A percentile compares a stretch with the other conserved stretches of the same genome.
phyloP scores from a whole-genome alignment of 2,329 filamentous ascomycete genomes.

The Paecilomyces formosus region DNA sequence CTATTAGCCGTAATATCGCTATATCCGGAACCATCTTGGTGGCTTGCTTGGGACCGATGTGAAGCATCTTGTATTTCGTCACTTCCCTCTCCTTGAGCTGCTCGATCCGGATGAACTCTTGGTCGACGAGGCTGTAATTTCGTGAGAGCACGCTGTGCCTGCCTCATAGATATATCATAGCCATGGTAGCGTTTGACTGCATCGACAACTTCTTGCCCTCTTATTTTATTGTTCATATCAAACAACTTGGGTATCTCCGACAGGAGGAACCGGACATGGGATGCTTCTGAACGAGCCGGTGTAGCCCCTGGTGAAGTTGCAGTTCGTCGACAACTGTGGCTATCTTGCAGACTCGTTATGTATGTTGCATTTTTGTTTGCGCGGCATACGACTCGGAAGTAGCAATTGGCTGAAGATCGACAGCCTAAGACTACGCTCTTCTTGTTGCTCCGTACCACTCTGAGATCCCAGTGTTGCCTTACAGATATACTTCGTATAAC shows the following conservation, averaged over 20 bases:
- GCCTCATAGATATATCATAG: conserved; percentile 32
- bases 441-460: conserved; percentile 33
- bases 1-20: conserved; percentile 21
- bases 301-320: conserved; percentile 20
- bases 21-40: conserved; percentile 17
- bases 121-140: conserved; percentile 24
- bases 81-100: background rate
- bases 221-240: conserved; percentile 29
- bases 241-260: conserved; percentile 33
- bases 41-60: conserved; percentile 9
- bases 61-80: background rate
- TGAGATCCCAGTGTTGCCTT: conserved; percentile 33
- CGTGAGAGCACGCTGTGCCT: conserved; percentile 31
- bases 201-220: conserved; percentile 31
- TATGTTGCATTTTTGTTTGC: conserved; percentile 34
- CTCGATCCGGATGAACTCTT: conserved; percentile 3
- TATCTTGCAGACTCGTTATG: conserved; percentile 32
- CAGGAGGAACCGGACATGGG: conserved; percentile 32
- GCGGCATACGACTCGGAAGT: conserved; percentile 33
- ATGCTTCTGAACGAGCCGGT: conserved; percentile 31
- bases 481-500: conserved; percentile 34
- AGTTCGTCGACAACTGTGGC: conserved; percentile 28
- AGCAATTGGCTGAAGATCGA: conserved; percentile 30
- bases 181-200: conserved; percentile 35
- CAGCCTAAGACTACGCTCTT: conserved; percentile 35